Conservation (phyloP, 345 rosid species). For the Eucalyptus erythrocorys region DNA sequence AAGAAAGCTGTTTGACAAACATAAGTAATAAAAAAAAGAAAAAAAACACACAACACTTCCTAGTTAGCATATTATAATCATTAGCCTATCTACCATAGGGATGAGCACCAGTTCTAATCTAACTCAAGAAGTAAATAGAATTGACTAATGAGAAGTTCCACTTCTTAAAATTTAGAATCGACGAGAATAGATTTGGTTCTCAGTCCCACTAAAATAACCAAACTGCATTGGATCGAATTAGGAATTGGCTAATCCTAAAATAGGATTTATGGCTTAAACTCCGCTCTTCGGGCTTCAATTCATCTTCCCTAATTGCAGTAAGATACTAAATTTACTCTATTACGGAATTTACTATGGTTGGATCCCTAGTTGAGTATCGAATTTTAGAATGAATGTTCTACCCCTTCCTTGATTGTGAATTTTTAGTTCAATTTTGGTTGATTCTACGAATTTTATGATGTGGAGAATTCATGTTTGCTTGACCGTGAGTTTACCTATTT, state of each 20-base stretch:
- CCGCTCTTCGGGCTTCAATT: rapidly evolving
- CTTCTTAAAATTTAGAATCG: rapidly evolving
- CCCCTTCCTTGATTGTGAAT: too few species aligned
- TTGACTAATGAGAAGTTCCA: rapidly evolving
- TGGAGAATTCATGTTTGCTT: not conserved
- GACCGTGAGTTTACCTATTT: too few species aligned
- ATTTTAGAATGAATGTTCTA: too few species aligned
- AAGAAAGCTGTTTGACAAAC: not conserved
- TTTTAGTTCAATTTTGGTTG: not conserved
- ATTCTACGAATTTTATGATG: not conserved
- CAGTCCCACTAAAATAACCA: rapidly evolving
- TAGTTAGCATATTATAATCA: not conserved
- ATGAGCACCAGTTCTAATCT: rapidly evolving
- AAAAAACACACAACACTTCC: not conserved
- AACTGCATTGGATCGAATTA: rapidly evolving
- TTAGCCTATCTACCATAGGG: not conserved
- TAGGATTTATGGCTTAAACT: not conserved
- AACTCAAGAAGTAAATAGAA: rapidly evolving
- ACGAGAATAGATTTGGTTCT: rapidly evolving
- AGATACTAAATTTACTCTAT: not conserved
- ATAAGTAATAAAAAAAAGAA: not conserved
- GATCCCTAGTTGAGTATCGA: not conserved
- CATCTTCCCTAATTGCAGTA: not conserved
- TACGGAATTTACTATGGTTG: rapidly evolving
- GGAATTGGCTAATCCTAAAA: too few species aligned